Evolutionary conservation across 1,139 yeast genomes (phyloP).

Genomic region (Saccharomyces pastorianus): DNA sequence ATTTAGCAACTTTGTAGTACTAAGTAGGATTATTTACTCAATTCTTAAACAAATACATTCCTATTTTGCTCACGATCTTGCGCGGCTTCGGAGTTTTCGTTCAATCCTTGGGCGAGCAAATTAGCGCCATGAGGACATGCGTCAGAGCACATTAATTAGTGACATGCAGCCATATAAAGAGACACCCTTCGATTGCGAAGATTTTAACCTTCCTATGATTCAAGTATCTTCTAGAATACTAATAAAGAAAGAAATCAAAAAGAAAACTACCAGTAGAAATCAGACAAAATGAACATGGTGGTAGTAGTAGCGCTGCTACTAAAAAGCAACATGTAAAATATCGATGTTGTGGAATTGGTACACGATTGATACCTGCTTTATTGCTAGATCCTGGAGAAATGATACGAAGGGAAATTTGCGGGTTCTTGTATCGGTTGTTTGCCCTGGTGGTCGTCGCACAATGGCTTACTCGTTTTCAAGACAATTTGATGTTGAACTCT

Average conservation of each 20-base stretch:
- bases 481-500: slow-evolving; percentile 38
- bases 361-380: slow-evolving; percentile 55
- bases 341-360: slow-evolving; percentile 53
- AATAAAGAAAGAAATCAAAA: too few relatives aligned
- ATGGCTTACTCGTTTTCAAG: slow-evolving; percentile 50
- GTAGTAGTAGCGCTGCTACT: slow-evolving; percentile 5
- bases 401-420: slow-evolving; percentile 55
- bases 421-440: slow-evolving; percentile 65
- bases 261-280: too few relatives aligned
- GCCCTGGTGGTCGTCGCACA: slow-evolving; percentile 49
- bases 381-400: slow-evolving; percentile 59
- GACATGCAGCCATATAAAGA: not conserved
- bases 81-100: not conserved
- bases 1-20: not conserved
- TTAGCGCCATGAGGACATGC: not conserved
- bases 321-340: slow-evolving; percentile 18
- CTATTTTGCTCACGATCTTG: not conserved
- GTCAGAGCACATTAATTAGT: slow-evolving; percentile 1
- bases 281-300: slow-evolving; percentile 21
- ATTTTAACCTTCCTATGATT: too few relatives aligned
- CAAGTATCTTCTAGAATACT: too few relatives aligned
- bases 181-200: too few relatives aligned
- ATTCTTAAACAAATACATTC: too few relatives aligned
- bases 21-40: too few relatives aligned
- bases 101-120: not conserved